Percentiles rank a stretch among this genome's conserved stretches.
Conservation (phyloP, 352 stramenopile genomes). For the Globisporangium recalcitrans region DNA sequence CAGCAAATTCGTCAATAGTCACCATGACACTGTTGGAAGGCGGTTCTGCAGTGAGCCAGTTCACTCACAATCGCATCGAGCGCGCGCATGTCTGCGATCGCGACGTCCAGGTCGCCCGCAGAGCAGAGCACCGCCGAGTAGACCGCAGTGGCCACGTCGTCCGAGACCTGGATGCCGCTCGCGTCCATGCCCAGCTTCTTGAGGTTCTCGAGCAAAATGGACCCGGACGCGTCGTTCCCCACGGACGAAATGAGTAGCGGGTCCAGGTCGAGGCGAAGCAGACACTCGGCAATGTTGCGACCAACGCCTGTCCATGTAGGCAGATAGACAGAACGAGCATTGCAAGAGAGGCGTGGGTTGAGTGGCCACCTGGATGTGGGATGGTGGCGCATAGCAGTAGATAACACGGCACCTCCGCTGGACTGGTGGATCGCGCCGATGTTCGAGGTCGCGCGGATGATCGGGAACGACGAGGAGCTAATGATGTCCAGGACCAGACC, state of each 20-base stretch:
- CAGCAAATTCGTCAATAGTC: not conserved
- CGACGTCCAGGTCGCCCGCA: slow-evolving; percentile 75
- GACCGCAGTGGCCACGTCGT: slow-evolving; percentile 62
- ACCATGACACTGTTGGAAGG: not conserved
- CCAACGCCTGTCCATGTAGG: slow-evolving; percentile 78
- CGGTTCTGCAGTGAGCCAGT: not conserved
- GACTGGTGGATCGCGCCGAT: slow-evolving; percentile 80
- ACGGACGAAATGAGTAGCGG: slow-evolving; percentile 81
- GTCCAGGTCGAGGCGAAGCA: slow-evolving; percentile 59
- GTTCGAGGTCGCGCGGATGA: slow-evolving; percentile 83
- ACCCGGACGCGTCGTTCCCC: slow-evolving; percentile 67
- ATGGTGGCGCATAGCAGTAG: not conserved
- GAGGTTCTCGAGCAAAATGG: slow-evolving; percentile 67
- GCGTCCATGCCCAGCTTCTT: slow-evolving; percentile 50
- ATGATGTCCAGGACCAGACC: slow-evolving; percentile 87
- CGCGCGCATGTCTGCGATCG: slow-evolving; percentile 84
- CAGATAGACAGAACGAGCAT: not conserved
- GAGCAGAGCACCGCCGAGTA: slow-evolving; percentile 82
- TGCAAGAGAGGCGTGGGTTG: not conserved
- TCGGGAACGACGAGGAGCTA: slow-evolving; percentile 54
- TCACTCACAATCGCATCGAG: slow-evolving; percentile 68
- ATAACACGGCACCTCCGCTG: slow-evolving; percentile 48
- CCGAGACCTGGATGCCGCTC: slow-evolving; percentile 47
- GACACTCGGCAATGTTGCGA: slow-evolving; percentile 89
- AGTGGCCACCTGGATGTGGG: not conserved